Evolutionary conservation across 768 basidiomycete genomes (phyloP).

Genomic region (Pleurotus sapidus): DNA sequence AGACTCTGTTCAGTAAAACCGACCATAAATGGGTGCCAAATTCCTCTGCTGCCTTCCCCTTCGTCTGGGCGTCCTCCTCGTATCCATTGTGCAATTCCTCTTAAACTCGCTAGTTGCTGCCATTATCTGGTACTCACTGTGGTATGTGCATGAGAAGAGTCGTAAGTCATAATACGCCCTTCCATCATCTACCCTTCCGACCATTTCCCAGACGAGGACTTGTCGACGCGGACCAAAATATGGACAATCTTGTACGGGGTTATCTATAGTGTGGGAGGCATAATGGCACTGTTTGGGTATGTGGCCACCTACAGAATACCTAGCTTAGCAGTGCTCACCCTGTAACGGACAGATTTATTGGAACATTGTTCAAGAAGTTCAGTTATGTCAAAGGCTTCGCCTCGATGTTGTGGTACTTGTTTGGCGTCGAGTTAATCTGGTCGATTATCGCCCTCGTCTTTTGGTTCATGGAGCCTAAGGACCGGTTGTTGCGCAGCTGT

Average conservation of each 20-base stretch:
- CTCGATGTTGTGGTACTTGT: constrained; percentile 24
- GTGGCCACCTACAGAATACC: constrained; percentile 10
- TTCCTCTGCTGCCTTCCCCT: constrained; percentile 42
- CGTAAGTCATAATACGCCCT: constrained; percentile 12
- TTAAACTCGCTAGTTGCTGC: constrained; percentile 27
- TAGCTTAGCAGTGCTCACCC: background rate
- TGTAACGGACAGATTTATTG: constrained; percentile 28
- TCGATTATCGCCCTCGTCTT: constrained; percentile 28
- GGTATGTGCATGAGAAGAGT: constrained; percentile 17
- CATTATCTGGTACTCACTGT: constrained; percentile 28
- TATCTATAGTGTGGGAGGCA: constrained; percentile 28
- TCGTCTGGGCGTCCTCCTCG: constrained; percentile 36
- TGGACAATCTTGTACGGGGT: constrained; percentile 27
- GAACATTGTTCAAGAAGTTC: constrained; percentile 34
- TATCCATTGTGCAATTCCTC: constrained; percentile 38
- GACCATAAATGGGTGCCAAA: constrained; percentile 31
- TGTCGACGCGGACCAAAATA: constrained; percentile 24
- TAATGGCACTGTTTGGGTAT: constrained; percentile 33
- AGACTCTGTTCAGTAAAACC: background rate
- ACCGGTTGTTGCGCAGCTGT: constrained; percentile 24
- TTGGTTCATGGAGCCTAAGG: constrained; percentile 27
- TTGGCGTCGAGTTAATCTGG: constrained; percentile 25
- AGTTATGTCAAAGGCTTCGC: constrained; percentile 32
- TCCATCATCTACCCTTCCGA: background rate
- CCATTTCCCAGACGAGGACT: constrained; percentile 17